phyloP scores from a whole-genome alignment of 805 yeast genomes.

The Metschnikowia continentalis region DNA sequence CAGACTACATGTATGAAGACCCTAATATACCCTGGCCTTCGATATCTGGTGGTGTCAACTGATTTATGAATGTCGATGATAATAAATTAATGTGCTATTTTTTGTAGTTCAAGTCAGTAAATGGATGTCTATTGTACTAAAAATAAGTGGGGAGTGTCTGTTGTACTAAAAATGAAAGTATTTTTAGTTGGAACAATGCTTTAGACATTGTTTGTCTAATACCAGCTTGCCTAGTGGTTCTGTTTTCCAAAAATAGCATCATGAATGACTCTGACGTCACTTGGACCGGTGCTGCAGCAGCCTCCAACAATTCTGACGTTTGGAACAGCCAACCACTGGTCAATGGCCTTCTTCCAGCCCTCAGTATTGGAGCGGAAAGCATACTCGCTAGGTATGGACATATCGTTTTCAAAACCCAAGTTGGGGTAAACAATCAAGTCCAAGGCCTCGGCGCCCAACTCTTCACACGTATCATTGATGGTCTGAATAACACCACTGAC shows the following conservation, averaged over 20 bases:
- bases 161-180: too few relatives aligned
- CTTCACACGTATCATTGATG: slow-evolving; percentile 19
- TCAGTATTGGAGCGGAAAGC: slow-evolving; percentile 15
- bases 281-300: slow-evolving; percentile 68
- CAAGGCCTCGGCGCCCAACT: slow-evolving; percentile 13
- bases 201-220: too few relatives aligned
- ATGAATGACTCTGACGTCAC: slow-evolving; percentile 23
- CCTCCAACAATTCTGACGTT: slow-evolving; percentile 60
- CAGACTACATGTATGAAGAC: not conserved
- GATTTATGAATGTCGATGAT: not conserved
- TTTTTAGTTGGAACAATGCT: too few relatives aligned
- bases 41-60: not conserved
- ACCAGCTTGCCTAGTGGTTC: not conserved
- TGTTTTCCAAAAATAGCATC: slow-evolving; percentile 2
- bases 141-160: too few relatives aligned
- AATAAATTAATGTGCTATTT: not conserved
- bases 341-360: slow-evolving; percentile 37
- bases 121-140: too few relatives aligned
- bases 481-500: slow-evolving; percentile 39
- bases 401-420: slow-evolving; percentile 65
- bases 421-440: slow-evolving; percentile 67
- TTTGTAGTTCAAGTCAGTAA: too few relatives aligned
- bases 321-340: slow-evolving; percentile 37
- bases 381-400: slow-evolving; percentile 30
- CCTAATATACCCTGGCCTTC: not conserved